phyloP scores from a whole-genome alignment of 805 yeast species.

The Hanseniaspora lindneri region DNA sequence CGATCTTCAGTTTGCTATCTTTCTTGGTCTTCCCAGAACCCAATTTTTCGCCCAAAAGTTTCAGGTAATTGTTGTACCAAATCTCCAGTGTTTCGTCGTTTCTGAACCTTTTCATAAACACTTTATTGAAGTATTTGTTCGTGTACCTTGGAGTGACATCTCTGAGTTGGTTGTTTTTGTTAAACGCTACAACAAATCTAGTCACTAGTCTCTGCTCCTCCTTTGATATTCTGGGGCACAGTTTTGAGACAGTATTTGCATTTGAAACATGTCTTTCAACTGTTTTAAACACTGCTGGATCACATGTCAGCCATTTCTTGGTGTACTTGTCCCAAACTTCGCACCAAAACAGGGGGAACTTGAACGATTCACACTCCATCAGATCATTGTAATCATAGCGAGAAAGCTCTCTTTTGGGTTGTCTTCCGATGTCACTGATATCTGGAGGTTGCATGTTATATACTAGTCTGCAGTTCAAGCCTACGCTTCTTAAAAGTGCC shows the following conservation, averaged over 20 bases:
- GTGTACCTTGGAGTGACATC: constrained; percentile 84
- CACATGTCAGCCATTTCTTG: constrained; percentile 73
- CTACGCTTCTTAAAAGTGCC: constrained; percentile 56
- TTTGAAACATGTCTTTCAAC: constrained; percentile 50
- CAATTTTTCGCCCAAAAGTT: constrained; percentile 19
- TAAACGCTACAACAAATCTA: constrained; percentile 69
- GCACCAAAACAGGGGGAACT: constrained; percentile 76
- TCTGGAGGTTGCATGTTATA: constrained; percentile 88
- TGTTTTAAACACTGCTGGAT: constrained; percentile 54
- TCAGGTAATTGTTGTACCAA: constrained; percentile 48
- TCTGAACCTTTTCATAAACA: constrained; percentile 60
- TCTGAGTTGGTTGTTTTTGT: constrained; percentile 47
- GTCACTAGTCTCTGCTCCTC: constrained; percentile 36
- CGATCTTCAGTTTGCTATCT: constrained; percentile 23
- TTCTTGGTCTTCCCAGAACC: constrained; percentile 18
- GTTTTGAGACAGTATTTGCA: constrained; percentile 34
- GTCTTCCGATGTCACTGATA: constrained; percentile 37
- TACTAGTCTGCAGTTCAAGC: constrained; percentile 60
- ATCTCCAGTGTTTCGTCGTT: constrained; percentile 41
- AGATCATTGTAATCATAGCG: constrained; percentile 3
- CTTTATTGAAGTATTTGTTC: constrained; percentile 47
- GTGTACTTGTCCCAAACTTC: constrained; percentile 80
- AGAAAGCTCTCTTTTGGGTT: constrained; percentile 15
- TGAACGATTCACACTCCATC: constrained; percentile 16
- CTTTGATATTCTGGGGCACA: constrained; percentile 64